Evolutionary conservation across 345 rosid genomes (phyloP), one percentile per base, ranked within the genome.

Genomic region (Moricandia moricandioides): DNA sequence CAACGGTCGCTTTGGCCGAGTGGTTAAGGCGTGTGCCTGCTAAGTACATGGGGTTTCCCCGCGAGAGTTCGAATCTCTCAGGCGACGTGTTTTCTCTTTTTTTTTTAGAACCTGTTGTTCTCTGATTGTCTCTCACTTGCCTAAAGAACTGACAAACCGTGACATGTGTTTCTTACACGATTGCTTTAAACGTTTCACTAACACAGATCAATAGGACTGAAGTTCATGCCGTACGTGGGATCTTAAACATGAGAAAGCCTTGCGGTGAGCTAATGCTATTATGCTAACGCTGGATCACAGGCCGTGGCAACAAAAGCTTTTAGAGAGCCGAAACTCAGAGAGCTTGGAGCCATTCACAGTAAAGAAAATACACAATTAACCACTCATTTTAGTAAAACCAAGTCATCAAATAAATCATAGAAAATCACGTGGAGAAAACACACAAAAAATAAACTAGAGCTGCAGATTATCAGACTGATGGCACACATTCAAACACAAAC

Each of bases 51-150:
- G 89, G 89, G 78, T 86, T 52, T 79, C 79, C 89, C 89, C 87
- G 89, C 91, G 88, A 83, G 92, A 84, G 88, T 84, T 88, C 88
- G 89, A 88, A 86, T 84, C 91, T 87, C 88, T 84, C 86, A 84
- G 91, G 88, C 85, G 89, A 76, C 86, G 90, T 1, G 0, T 4
- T 2, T 13, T 56, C 1, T 8, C 3, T 13, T 16, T 4, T 16
- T 24, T 30, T 3, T 1, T 7, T 8, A 65, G 34, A n/a, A 0
- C 7, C 10, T 27, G 26, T 56, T 49, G 13, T 0, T 52, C 9
- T 2, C 63, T 34, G 24, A 56, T 21, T 8, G 62, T 21, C 8
- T 34, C 47, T 17, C 2, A 1, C 30, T 51, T 67, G 10, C 39
- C 29, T 27, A 29, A 43, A 65, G 0, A 39, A 63, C 16, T 11